Conservation (phyloP, 148 eudicot species). For the Gaultheria prostrata region DNA sequence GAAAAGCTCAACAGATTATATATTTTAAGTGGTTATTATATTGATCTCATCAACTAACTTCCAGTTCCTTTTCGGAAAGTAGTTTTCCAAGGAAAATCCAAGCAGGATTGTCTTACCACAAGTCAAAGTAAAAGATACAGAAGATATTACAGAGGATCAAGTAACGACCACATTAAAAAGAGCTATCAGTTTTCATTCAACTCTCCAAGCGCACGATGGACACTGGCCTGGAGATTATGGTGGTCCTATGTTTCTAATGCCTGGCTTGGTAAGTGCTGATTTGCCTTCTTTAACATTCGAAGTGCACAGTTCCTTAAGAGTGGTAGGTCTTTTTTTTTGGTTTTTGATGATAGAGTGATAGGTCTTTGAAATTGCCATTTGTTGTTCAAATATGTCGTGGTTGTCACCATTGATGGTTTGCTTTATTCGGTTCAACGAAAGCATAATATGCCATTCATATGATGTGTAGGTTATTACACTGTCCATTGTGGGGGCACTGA, state of each 20-base stretch:
- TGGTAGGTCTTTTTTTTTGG: background rate
- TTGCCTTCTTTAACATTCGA: slow-evolving; percentile 1
- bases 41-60: slow-evolving; percentile 3
- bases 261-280: slow-evolving; percentile 67
- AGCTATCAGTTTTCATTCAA: slow-evolving; percentile 76
- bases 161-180: slow-evolving; percentile 66
- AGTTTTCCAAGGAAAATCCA: slow-evolving; percentile 75
- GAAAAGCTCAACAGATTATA: background rate
- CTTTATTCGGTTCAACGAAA: slow-evolving; percentile 7
- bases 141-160: slow-evolving; percentile 65
- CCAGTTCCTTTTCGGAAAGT: slow-evolving; percentile 13
- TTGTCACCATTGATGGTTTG: background rate
- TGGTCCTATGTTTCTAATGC: slow-evolving; percentile 94
- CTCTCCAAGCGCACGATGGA: slow-evolving; percentile 89
- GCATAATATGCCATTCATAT: slow-evolving; percentile 11
- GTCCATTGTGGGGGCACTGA: slow-evolving; percentile 79
- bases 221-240: slow-evolving; percentile 99
- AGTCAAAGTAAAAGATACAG: slow-evolving; percentile 65
- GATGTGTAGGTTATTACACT: slow-evolving; percentile 67
- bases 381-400: background rate
- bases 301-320: background rate
- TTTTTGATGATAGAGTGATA: too few species aligned
- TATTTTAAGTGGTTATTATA: background rate
- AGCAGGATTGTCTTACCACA: slow-evolving; percentile 45
- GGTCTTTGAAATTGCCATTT: background rate